Evolutionary conservation across 805 yeast genomes (phyloP).

Genomic region (Ogataea degrootiae): DNA sequence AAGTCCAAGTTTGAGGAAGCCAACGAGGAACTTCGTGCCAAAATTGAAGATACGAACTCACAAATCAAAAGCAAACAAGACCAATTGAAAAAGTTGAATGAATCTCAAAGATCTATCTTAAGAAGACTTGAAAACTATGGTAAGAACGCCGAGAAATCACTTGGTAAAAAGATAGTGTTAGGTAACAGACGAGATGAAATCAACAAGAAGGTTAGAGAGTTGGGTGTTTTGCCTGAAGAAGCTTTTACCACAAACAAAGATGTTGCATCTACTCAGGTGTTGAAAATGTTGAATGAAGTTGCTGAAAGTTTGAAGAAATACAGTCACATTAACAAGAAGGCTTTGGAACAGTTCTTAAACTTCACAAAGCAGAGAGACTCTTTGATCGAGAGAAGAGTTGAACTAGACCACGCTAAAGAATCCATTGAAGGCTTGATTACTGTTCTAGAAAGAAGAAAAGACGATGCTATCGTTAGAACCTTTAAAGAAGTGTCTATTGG

Average conservation of each 20-base stretch:
- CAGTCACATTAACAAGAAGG: constrained; percentile 82
- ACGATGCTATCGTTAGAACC: constrained; percentile 74
- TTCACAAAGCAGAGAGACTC: constrained; percentile 72
- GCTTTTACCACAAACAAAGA: constrained; percentile 52
- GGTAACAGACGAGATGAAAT: constrained; percentile 64
- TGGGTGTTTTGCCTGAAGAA: constrained; percentile 89
- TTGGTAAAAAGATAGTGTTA: constrained; percentile 59
- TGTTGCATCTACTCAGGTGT: constrained; percentile 43
- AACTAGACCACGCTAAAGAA: constrained; percentile 61
- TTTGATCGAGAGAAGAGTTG: constrained; percentile 58
- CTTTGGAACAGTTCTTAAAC: constrained; percentile 73
- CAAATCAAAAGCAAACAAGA: constrained; percentile 33
- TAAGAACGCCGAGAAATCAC: constrained; percentile 57
- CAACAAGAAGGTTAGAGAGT: constrained; percentile 66
- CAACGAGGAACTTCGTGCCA: constrained; percentile 24
- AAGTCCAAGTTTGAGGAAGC: constrained; percentile 25
- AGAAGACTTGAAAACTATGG: constrained; percentile 57
- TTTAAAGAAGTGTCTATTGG: constrained; percentile 71
- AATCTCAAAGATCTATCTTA: constrained; percentile 49
- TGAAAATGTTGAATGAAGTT: constrained; percentile 47
- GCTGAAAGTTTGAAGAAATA: constrained; percentile 56
- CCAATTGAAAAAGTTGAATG: constrained; percentile 45
- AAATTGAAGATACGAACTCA: constrained; percentile 26
- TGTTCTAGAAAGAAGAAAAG: constrained; percentile 71
- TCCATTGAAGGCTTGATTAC: constrained; percentile 70